These are phyloP conservation scores for Penicillium soppii DNA, from an alignment of 495 filamentous ascomycete genomes.

Conservation along the genomic window DNA sequence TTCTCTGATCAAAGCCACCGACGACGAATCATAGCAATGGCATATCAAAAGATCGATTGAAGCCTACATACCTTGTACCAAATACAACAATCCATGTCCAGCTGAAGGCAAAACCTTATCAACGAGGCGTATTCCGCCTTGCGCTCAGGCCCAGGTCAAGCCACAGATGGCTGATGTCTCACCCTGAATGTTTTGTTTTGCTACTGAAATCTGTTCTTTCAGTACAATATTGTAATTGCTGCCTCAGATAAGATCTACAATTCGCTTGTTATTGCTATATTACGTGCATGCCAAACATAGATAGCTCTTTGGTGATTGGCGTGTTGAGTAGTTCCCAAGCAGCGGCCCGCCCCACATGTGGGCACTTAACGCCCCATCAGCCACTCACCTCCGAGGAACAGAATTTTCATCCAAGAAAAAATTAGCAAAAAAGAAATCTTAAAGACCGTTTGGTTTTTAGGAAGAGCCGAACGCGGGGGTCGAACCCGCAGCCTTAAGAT, in stretches of 20 bases:
- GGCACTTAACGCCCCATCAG: background rate
- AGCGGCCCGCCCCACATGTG: slow-evolving; percentile 16
- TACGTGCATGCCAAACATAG: background rate
- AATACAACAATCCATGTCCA: slow-evolving; percentile 8
- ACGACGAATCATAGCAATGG: background rate
- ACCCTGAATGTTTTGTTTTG: background rate
- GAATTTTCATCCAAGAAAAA: slow-evolving; percentile 18
- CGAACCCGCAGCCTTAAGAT: slow-evolving; percentile 60
- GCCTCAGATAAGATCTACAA: background rate
- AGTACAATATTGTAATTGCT: background rate
- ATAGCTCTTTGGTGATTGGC: background rate
- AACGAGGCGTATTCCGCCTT: slow-evolving; percentile 20
- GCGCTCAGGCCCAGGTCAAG: slow-evolving; percentile 17
- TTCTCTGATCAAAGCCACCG: background rate
- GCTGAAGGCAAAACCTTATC: slow-evolving; percentile 12
- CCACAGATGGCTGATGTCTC: slow-evolving; percentile 2
- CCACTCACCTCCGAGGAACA: slow-evolving; percentile 16
- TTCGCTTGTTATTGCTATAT: background rate
- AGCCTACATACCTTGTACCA: background rate
- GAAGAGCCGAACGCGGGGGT: slow-evolving; percentile 56
- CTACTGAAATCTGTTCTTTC: background rate
- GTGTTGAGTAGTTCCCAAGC: background rate
- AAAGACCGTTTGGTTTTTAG: slow-evolving; percentile 5
- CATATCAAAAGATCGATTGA: background rate
- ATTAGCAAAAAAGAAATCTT: slow-evolving; percentile 13